phyloP scores from a whole-genome alignment of 345 rosid genomes.

The Leavenworthia alabamica region DNA sequence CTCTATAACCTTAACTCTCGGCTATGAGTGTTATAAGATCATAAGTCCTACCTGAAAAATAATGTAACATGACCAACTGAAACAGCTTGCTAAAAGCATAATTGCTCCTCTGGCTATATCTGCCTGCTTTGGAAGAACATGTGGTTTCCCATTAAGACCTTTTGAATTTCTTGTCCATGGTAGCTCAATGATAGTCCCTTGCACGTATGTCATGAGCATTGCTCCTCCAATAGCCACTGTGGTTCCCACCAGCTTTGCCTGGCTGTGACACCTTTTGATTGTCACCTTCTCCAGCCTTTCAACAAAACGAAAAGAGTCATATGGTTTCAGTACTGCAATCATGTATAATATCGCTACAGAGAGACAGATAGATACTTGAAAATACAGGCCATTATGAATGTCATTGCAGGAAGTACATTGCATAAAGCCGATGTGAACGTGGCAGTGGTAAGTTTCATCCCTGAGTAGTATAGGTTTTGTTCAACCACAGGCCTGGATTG shows the following conservation, averaged over 20 bases:
- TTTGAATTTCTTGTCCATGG: conserved; percentile 55
- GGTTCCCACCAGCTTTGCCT: conserved; percentile 74
- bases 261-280: conserved; percentile 53
- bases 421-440: conserved; percentile 61
- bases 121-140: conserved; percentile 10
- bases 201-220: conserved; percentile 65
- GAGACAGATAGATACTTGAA: conserved; percentile 33
- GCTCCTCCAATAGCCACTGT: conserved; percentile 83
- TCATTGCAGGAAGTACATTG: conserved; percentile 66
- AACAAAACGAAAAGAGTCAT: neutral
- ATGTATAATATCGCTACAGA: neutral
- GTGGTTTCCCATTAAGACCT: conserved; percentile 9
- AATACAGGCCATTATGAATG: conserved; percentile 58
- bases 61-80: conserved; percentile 65
- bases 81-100: conserved; percentile 50
- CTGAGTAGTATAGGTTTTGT: conserved; percentile 46
- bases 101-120: conserved; percentile 45
- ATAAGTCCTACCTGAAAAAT: conserved; percentile 45
- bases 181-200: conserved; percentile 48
- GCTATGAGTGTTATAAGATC: too few species aligned
- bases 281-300: conserved; percentile 65
- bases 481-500: conserved; percentile 32
- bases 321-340: neutral
- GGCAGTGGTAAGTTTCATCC: conserved; percentile 69
- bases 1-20: neutral